Base-by-base conservation (phyloP, 2,329 filamentous ascomycete species). In the Dryadomyces quercus-mongolicae region DNA sequence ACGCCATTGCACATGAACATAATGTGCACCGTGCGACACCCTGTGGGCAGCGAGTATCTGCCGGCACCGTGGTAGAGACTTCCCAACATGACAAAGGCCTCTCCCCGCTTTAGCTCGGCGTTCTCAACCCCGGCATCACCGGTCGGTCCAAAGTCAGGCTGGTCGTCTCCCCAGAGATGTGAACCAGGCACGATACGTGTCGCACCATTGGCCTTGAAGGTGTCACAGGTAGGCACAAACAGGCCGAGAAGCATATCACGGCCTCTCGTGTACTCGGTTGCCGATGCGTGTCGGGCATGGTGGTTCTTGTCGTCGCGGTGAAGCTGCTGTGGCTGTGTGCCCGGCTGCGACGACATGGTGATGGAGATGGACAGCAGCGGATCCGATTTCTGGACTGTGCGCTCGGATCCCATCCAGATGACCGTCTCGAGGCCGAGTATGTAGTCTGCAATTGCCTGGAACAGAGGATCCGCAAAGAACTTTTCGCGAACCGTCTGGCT, bases 291-390 rank as follows among this genome's bases (percentile, higher is more conserved):
- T 2, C 48, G 47, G 7, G 53, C 53, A 18, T 54, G 48, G 48
- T 54, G 53, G 43, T 54, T 54, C 53, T 54, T 54, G 53, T 54
- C 53, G 53, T 54, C 53, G 40, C 53, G 53, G 43, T 54, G 53
- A 2, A 54, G 48, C 38, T 20, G 7, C 42, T 54, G 53, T 9
- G 53, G 22, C n/a, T 31, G 5, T 5, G 53, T 20, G 6, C 53
- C 53, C 21, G 48, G 48, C 47, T 45, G 53, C 46, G 47, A 50
- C n/a, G 47, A 49, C 53, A 54, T 54, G 22, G 53, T 42, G 25
- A 54, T 54, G 42, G 53, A 46, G n/a, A 54, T 54, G 22, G 53
- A 54, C 53, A 54, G 48, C 48, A 54, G 53, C 48, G 53, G 53
- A 13, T 54, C 46, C 8, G 48, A 47, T 25, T 36, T 20, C 25